Conservation (phyloP, 306 rosid genomes). For the cucumber (Cucumis sativus) region Cucumber_9930_V3 NC_026660.2:22468501-22469000, state of each 20-base stretch:
- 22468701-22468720: not conserved
- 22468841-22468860: not conserved
- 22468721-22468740: not conserved
- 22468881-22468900: no score
- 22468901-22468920: no score
- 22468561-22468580: conserved; percentile 91
- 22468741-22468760: not conserved
- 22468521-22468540: conserved; percentile 40
- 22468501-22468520: conserved; percentile 89
- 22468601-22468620: conserved; percentile 54
- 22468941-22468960: no score
- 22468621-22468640: conserved; percentile 9
- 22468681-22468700: not conserved
- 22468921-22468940: no score
- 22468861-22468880: no score
- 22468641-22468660: not conserved
- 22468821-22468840: not conserved
- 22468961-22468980: no score
- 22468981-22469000: no score
- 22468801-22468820: not conserved
- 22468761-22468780: not conserved
- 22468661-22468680: not conserved
- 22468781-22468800: not conserved
- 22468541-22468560: conserved; percentile 91
- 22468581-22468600: conserved; percentile 99